phyloP scores from a whole-genome alignment of 495 filamentous ascomycete species.

The Tuber borchii region DNA sequence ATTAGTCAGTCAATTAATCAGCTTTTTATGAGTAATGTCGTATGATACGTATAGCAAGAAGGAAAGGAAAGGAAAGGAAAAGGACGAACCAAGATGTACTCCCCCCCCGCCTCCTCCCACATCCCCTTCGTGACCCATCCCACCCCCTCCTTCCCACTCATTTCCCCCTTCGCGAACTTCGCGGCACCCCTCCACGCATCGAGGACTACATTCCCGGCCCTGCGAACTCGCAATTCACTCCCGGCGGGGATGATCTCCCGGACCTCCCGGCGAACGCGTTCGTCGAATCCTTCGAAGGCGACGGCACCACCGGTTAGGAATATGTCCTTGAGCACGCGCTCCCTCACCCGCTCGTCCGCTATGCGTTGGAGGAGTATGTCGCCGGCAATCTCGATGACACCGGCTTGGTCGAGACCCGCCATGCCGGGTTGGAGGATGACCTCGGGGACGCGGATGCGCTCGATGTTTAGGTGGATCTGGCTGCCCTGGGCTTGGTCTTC shows the following conservation, averaged over 20 bases:
- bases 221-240: conserved; percentile 57
- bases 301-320: conserved; percentile 95
- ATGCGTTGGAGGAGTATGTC: conserved; percentile 79
- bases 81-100: conserved; percentile 70
- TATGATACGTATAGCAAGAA: neutral
- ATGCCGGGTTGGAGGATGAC: conserved; percentile 93
- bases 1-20: conserved; percentile 5
- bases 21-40: no score
- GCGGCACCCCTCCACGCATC: conserved; percentile 94
- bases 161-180: conserved; percentile 53
- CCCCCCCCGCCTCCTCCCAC: conserved; percentile 74
- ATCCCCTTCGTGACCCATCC: conserved; percentile 60
- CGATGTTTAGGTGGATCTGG: conserved; percentile 91
- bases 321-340: conserved; percentile 69
- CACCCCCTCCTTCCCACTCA: conserved; percentile 45
- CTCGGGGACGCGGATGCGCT: conserved; percentile 92
- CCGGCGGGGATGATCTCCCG: conserved; percentile 64
- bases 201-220: conserved; percentile 64
- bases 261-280: conserved; percentile 67
- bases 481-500: conserved; percentile 72
- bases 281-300: conserved; percentile 77
- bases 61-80: neutral
- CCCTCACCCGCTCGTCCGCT: conserved; percentile 51
- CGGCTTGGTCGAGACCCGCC: conserved; percentile 90
- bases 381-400: conserved; percentile 79